phyloP scores from a whole-genome alignment of 1,139 yeast species.

The Pichia sp. region DNA sequence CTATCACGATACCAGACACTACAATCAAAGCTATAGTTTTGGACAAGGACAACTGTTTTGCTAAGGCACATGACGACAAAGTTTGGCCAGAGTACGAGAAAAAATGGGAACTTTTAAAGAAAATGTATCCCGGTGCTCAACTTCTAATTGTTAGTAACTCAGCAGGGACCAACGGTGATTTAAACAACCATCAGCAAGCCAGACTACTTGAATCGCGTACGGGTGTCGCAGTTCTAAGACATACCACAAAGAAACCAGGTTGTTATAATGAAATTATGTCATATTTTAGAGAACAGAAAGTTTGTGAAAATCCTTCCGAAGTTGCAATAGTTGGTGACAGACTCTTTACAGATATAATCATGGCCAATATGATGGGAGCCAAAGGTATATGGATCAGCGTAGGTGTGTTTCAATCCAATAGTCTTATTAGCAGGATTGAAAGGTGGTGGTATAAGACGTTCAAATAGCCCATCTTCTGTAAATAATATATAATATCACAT shows the following conservation, averaged over 20 bases:
- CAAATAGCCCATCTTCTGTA: neutral
- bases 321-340: conserved; percentile 88
- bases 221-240: conserved; percentile 74
- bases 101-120: conserved; percentile 52
- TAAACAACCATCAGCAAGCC: conserved; percentile 53
- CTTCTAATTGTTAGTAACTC: conserved; percentile 84
- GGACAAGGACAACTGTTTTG: conserved; percentile 94
- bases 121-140: conserved; percentile 55
- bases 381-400: conserved; percentile 76
- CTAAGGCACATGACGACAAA: conserved; percentile 71
- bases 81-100: conserved; percentile 70
- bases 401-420: conserved; percentile 59
- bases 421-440: conserved; percentile 48
- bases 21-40: conserved; percentile 72
- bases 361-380: conserved; percentile 93
- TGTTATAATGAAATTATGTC: conserved; percentile 65
- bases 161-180: conserved; percentile 84
- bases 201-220: conserved; percentile 53
- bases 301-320: conserved; percentile 48
- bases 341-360: conserved; percentile 79
- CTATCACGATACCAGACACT: conserved; percentile 30
- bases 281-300: conserved; percentile 45
- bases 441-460: conserved; percentile 34
- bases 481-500: neutral
- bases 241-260: conserved; percentile 83